Evolutionary conservation across 768 basidiomycete species (phyloP).

Genomic region (Pleurotus tuber-regium): DNA sequence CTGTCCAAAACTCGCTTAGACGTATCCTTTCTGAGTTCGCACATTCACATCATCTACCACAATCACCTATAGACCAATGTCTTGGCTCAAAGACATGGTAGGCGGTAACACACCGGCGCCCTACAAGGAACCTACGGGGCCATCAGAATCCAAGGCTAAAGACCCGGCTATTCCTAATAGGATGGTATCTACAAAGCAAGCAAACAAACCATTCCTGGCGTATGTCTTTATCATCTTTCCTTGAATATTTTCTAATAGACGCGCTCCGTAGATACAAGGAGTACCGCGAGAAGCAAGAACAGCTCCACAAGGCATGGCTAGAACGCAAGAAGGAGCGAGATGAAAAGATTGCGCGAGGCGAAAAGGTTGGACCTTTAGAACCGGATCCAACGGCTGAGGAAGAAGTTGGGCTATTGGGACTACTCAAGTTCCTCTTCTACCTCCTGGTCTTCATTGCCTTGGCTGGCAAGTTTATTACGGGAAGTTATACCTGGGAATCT

Average conservation of each 20-base stretch:
- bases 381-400: slow-evolving; percentile 68
- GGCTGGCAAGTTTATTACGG: slow-evolving; percentile 81
- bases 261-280: slow-evolving; percentile 52
- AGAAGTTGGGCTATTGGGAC: slow-evolving; percentile 61
- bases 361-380: slow-evolving; percentile 70
- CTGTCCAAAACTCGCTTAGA: no score
- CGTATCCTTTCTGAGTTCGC: no score
- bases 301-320: slow-evolving; percentile 60
- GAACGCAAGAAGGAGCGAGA: slow-evolving; percentile 70
- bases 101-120: slow-evolving; percentile 36
- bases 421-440: slow-evolving; percentile 70
- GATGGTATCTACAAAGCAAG: slow-evolving; percentile 76
- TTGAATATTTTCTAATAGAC: slow-evolving; percentile 10
- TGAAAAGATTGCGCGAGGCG: slow-evolving; percentile 71
- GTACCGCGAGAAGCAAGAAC: slow-evolving; percentile 61
- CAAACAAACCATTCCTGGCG: slow-evolving; percentile 85
- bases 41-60: not conserved
- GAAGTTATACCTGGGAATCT: slow-evolving; percentile 85
- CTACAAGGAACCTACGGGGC: slow-evolving; percentile 35
- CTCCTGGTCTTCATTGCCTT: slow-evolving; percentile 50
- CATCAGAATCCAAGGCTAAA: slow-evolving; percentile 39
- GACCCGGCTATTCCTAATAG: slow-evolving; percentile 66
- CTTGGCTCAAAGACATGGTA: slow-evolving; percentile 56
- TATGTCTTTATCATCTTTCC: slow-evolving; percentile 38
- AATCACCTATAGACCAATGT: slow-evolving; percentile 40